These are phyloP conservation scores for Elsinoe perseae DNA, from an alignment of 2,329 filamentous ascomycete species.

Conservation along the genomic window DNA sequence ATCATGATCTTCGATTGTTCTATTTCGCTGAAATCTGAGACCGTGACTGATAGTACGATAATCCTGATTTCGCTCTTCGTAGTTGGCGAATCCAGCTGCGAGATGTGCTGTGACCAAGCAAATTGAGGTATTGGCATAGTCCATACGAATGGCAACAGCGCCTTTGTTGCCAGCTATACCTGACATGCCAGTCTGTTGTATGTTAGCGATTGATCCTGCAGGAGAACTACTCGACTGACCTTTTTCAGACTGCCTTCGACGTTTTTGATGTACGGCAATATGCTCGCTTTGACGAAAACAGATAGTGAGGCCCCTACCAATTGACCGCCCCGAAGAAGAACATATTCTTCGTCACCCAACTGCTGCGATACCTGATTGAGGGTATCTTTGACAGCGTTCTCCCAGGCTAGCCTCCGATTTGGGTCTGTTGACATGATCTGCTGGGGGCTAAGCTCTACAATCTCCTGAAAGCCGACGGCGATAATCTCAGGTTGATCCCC, in stretches of 20 bases:
- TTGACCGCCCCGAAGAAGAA: slow-evolving; percentile 83
- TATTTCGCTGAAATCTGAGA: slow-evolving; percentile 81
- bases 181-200: slow-evolving; percentile 63
- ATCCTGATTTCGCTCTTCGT: slow-evolving; percentile 90
- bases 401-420: slow-evolving; percentile 75
- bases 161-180: slow-evolving; percentile 98
- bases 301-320: slow-evolving; percentile 89
- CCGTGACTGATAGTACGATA: slow-evolving; percentile 84
- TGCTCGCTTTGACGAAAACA: slow-evolving; percentile 76
- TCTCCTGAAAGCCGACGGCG: slow-evolving; percentile 91
- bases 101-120: slow-evolving; percentile 96
- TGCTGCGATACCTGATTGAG: slow-evolving; percentile 64
- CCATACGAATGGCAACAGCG: slow-evolving; percentile 90
- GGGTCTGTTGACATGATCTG: slow-evolving; percentile 99
- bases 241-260: slow-evolving; percentile 96
- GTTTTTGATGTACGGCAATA: slow-evolving; percentile 79
- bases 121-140: slow-evolving; percentile 84
- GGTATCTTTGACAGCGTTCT: slow-evolving; percentile 66
- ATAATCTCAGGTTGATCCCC: slow-evolving; percentile 70
- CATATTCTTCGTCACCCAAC: slow-evolving; percentile 67
- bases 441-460: slow-evolving; percentile 93
- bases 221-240: no score
- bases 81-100: slow-evolving; percentile 91
- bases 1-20: slow-evolving; percentile 85
- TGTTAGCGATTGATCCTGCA: slow-evolving; percentile 40